Conservation (phyloP, 768 basidiomycete species). For the Paxillus involutus region DNA sequence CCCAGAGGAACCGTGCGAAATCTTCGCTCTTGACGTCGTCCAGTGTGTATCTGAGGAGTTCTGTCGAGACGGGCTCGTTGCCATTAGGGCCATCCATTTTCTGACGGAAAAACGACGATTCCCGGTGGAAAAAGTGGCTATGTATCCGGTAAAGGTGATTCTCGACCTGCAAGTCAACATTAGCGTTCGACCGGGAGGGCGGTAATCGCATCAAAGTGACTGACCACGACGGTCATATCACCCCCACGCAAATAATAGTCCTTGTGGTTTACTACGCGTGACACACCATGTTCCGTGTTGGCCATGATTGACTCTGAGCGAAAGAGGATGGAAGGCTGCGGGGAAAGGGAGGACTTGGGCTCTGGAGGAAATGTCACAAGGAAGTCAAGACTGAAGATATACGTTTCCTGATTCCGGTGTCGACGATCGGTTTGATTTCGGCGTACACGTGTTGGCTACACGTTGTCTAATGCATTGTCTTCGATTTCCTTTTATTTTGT, state of each 20-base stretch:
- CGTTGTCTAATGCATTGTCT: constrained; percentile 20
- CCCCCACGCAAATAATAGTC: constrained; percentile 58
- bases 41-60: constrained; percentile 43
- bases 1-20: constrained; percentile 57
- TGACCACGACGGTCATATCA: constrained; percentile 57
- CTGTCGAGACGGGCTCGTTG: constrained; percentile 36
- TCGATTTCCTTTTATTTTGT: constrained; percentile 16
- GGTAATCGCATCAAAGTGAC: constrained; percentile 18
- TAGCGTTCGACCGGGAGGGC: constrained; percentile 4
- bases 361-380: constrained; percentile 37
- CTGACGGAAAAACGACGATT: constrained; percentile 48
- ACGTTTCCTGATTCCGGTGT: constrained; percentile 25
- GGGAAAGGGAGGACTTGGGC: constrained; percentile 24
- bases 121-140: constrained; percentile 61
- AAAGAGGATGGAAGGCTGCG: constrained; percentile 28
- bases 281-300: constrained; percentile 25
- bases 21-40: constrained; percentile 45
- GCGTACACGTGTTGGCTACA: constrained; percentile 38
- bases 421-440: constrained; percentile 17
- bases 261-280: constrained; percentile 35
- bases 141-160: constrained; percentile 57
- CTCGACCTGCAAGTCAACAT: constrained; percentile 46
- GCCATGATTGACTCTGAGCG: constrained; percentile 24
- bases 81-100: constrained; percentile 34
- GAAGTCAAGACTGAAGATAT: constrained; percentile 30